Evolutionary conservation across 805 yeast species (phyloP).

Genomic region (Maudiozyma turicensis): DNA sequence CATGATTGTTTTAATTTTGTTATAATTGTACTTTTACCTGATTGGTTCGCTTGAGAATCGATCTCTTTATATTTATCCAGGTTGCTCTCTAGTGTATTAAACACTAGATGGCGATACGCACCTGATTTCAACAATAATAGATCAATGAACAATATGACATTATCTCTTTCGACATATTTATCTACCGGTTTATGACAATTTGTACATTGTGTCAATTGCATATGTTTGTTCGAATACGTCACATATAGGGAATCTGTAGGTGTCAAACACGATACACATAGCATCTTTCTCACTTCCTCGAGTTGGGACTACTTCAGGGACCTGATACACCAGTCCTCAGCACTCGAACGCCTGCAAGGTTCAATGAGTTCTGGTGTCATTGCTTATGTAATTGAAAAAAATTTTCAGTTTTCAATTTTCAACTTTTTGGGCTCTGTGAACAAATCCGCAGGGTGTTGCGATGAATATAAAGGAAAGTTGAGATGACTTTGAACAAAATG

Average conservation of each 20-base stretch:
- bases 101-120: slow-evolving; percentile 80
- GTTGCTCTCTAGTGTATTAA: slow-evolving; percentile 41
- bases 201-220: slow-evolving; percentile 68
- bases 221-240: slow-evolving; percentile 65
- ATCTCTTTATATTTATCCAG: slow-evolving; percentile 10
- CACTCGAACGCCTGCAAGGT: too few species aligned
- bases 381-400: too few species aligned
- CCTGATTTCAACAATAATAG: slow-evolving; percentile 75
- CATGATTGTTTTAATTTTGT: slow-evolving; percentile 12
- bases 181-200: slow-evolving; percentile 71
- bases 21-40: background rate
- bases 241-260: slow-evolving; percentile 59
- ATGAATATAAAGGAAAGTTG: background rate
- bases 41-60: background rate
- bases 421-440: too few species aligned
- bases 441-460: too few species aligned
- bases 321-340: background rate
- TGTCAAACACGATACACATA: slow-evolving; percentile 80
- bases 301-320: background rate
- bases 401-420: too few species aligned
- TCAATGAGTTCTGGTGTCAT: too few species aligned
- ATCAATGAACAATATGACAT: slow-evolving; percentile 75
- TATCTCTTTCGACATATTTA: slow-evolving; percentile 84
- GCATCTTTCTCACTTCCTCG: slow-evolving; percentile 38
- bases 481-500: background rate